Evolutionary conservation across 2,329 filamentous ascomycete genomes (phyloP).

Genomic region (Ceratocystiopsis minuta): DNA sequence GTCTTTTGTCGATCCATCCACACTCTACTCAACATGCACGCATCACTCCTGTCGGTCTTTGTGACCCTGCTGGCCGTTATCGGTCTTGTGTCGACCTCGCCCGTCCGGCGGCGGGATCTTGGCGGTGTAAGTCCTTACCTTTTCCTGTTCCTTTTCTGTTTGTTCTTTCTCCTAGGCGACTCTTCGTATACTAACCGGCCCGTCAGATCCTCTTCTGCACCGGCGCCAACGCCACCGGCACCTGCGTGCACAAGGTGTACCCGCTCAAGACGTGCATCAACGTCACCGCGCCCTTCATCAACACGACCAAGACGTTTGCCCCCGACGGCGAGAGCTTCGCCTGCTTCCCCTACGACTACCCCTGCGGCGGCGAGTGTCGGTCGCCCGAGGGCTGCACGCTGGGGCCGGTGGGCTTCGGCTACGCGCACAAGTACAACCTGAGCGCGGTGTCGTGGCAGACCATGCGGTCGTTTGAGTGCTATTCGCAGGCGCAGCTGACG

Average conservation of each 20-base stretch:
- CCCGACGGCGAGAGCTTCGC: conserved; percentile 29
- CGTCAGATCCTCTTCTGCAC: conserved; percentile 30
- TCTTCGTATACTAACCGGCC: no score
- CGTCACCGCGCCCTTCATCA: conserved; percentile 20
- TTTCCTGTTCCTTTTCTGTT: no score
- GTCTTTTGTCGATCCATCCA: no score
- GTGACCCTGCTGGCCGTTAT: no score
- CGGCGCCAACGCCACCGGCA: conserved; percentile 29
- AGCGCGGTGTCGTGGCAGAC: conserved; percentile 25
- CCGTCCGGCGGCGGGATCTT: no score
- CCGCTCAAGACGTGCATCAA: conserved; percentile 27
- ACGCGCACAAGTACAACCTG: conserved; percentile 29
- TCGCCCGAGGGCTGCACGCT: conserved; percentile 35
- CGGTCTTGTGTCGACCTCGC: no score
- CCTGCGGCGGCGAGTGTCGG: conserved; percentile 26
- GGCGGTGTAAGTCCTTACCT: no score
- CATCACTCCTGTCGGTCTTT: no score
- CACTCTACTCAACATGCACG: no score
- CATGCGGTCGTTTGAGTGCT: conserved; percentile 21
- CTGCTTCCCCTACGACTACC: conserved; percentile 26
- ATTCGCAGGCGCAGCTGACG: conserved; percentile 8
- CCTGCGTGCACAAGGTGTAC: conserved; percentile 26
- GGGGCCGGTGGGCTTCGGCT: conserved; percentile 27
- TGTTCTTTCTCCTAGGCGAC: no score
- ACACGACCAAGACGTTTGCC: conserved; percentile 28